Evolutionary conservation across 2,329 filamentous ascomycete genomes (phyloP), one percentile per base, ranked within the genome.

Genomic region (Diplodia intermedia): DNA sequence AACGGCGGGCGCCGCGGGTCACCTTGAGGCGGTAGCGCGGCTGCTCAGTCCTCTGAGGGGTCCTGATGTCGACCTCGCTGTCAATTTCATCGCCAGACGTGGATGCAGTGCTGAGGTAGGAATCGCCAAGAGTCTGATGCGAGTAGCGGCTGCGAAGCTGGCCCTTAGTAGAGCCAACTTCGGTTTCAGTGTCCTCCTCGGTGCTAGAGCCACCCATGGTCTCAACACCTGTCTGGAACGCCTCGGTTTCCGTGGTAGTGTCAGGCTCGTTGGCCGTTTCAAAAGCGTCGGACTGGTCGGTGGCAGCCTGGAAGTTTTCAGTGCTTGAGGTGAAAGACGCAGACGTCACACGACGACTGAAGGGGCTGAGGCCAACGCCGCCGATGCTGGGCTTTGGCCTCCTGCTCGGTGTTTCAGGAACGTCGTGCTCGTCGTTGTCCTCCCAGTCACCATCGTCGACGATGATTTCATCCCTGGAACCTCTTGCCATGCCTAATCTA

Each of bases 211-310:
- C 85, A 66, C 83, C 84, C 71, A 89, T 81, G 70, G 84, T 88
- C 76, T 98, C 95, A 18, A 89, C 88, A n/a, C 92, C 93, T 4
- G 94, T 97, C 77, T 97, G 91, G 87, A 98, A 98, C 71, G 93
- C 93, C 72, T 98, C 94, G 12, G 93, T 97, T 80, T 97, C 94
- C 0, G 93, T 97, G 14, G 84, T 87, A 8, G 82, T 86, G 36
- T 86, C 86, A 33, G 89, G 88, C 79, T 97, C 94, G 74, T 96
- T 92, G 29, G 89, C 89, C 53, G 89, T 91, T 76, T 91, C 89
- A 70, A 91, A 91, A 50, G 84, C 85, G 76, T 89, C 87, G 33
- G 83, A 83, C 52, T 80, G 82, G 14, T 69, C 67, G 69, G 92
- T 92, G 47, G 92, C 91, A 6, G 91, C 94, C 69, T 95, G 91